Percentiles rank a stretch among this genome's conserved stretches.
Evolutionary conservation across 352 stramenopile genomes (phyloP).

Genomic region (Phytopythium oedochilum): DNA sequence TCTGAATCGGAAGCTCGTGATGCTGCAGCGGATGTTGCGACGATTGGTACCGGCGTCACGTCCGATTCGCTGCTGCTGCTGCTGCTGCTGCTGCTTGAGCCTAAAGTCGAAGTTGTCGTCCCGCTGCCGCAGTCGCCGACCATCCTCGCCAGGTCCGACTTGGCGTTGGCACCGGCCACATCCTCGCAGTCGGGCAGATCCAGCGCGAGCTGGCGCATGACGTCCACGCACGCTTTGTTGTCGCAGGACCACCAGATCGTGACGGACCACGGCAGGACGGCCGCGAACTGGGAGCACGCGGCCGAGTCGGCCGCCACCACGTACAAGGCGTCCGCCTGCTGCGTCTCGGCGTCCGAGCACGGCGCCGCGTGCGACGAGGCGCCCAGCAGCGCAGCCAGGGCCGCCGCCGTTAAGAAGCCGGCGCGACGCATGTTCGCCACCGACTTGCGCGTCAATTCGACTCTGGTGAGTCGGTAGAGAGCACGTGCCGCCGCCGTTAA

Average conservation of each 20-base stretch:
- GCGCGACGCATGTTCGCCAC: not conserved
- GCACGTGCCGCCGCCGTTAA: too few species aligned
- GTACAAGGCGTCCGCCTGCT: conserved; percentile 11
- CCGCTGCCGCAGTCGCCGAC: not conserved
- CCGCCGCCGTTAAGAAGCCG: not conserved
- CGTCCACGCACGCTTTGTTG: conserved; percentile 10
- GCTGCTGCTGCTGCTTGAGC: not conserved
- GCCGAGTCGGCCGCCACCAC: conserved; percentile 5
- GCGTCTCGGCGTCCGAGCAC: conserved; percentile 10
- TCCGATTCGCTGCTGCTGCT: not conserved
- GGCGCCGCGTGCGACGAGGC: conserved; percentile 1
- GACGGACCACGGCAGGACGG: conserved; percentile 11
- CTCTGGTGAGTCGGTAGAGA: too few species aligned
- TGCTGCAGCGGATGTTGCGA: too few species aligned
- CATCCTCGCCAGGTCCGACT: not conserved
- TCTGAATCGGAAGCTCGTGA: too few species aligned
- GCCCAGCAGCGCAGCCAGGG: not conserved
- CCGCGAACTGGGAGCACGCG: conserved; percentile 11
- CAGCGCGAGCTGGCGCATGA: conserved; percentile 13
- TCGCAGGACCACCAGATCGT: conserved; percentile 19
- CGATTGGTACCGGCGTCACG: too few species aligned
- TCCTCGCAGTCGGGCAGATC: conserved; percentile 20
- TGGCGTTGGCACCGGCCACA: not conserved
- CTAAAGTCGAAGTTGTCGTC: not conserved
- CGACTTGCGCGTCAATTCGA: too few species aligned